Base-by-base conservation (phyloP, 768 basidiomycete genomes). In the Hebeloma cylindrosporum region DNA sequence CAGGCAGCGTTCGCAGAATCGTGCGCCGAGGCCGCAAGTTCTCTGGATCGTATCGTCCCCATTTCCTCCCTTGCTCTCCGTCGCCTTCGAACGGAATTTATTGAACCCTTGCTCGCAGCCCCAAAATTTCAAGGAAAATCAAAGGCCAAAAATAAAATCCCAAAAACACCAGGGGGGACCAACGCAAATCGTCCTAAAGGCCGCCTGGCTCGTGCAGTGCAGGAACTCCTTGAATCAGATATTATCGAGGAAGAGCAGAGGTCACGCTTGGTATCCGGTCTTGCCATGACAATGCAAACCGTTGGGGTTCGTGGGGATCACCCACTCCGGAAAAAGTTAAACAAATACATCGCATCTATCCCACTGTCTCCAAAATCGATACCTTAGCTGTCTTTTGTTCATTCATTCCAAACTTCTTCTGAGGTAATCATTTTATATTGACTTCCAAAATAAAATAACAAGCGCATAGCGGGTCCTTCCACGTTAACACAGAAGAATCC, bases 1-100 rank as follows among this genome's bases (percentile, higher is more conserved):
- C 57, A 64, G 33, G 57, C 82, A 48, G 73, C 72, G 5, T 63
- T 73, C 40, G 83, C 84, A 20, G 85, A 89, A 62, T 75, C 81
- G 11, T 78, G 77, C 56, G 86, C 84, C 23, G 86, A 89, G 63
- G 84, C 87, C 4, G 84, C 83, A 38, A 89, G 86, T 54, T 53
- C 79, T 34, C 61, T 65, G 17, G 83, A 87, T 54, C 82, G 86
- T 36, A 67, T 88, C 56, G 75, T 89, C 46, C 77, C 79, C 14
- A 64, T 89, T 46, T 57, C 72, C 26, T 75, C 85, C 39, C 70
- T 88, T 34, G 87, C 85, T 35, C 73, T 79, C 61, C 78, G 87
- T 32, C 74, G 83, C 31, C 88, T 89, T 58, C 76, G 87, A 57
- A 78, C 73, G 30, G 85, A 88, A 59, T 74, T 87, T 51, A 66